These are phyloP conservation scores for Eucalyptus erythrocorys DNA, from an alignment of 345 rosid genomes.

Conservation along the genomic window DNA sequence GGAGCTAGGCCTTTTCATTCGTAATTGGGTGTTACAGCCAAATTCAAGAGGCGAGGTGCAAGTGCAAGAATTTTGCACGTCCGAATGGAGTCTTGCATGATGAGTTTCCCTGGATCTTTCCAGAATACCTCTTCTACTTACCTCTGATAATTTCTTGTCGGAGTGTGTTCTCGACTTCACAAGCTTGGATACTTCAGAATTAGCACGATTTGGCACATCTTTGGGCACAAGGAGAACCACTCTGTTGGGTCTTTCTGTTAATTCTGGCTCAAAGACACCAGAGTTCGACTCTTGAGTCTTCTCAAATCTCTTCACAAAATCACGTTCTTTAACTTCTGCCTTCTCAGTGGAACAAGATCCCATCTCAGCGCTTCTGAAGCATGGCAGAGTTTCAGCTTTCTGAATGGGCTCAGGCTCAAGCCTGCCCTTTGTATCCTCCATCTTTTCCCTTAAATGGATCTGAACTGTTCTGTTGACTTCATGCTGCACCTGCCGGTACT, in stretches of 20 bases:
- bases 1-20: slow-evolving; percentile 7
- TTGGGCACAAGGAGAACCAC: slow-evolving; percentile 37
- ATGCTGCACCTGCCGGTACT: background rate
- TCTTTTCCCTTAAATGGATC: slow-evolving; percentile 2
- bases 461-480: slow-evolving; percentile 7
- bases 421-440: slow-evolving; percentile 15
- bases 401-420: slow-evolving; percentile 4
- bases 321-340: slow-evolving; percentile 6
- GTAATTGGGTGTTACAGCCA: slow-evolving; percentile 14
- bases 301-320: slow-evolving; percentile 13
- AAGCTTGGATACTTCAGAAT: slow-evolving; percentile 13
- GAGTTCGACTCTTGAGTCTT: slow-evolving; percentile 8
- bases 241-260: slow-evolving; percentile 12
- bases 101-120: slow-evolving; percentile 11
- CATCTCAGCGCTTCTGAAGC: slow-evolving; percentile 12
- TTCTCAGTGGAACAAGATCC: slow-evolving; percentile 6
- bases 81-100: slow-evolving; percentile 5
- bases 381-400: slow-evolving; percentile 5
- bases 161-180: slow-evolving; percentile 5
- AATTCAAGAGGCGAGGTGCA: slow-evolving; percentile 24
- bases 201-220: slow-evolving; percentile 16
- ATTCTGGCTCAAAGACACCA: slow-evolving; percentile 5
- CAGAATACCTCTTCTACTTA: background rate
- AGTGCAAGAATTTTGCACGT: slow-evolving; percentile 11
- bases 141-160: slow-evolving; percentile 14